Evolutionary conservation across 306 rosid genomes (phyloP).

Genomic region (Ziziphus jujuba): DNA sequence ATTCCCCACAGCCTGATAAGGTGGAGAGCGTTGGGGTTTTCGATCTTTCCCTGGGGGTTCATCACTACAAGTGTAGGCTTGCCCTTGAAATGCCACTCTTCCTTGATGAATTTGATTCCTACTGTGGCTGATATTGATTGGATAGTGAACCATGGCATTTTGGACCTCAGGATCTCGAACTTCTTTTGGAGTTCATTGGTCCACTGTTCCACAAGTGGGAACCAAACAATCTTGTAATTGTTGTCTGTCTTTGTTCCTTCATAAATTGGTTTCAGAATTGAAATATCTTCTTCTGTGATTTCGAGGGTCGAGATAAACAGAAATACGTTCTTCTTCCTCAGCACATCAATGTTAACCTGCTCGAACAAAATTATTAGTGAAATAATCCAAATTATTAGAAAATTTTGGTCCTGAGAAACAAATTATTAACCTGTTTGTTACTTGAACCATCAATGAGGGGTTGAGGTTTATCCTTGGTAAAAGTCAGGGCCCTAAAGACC

Average conservation of each 20-base stretch:
- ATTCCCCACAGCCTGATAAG: slow-evolving; percentile 24
- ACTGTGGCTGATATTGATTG: slow-evolving; percentile 10
- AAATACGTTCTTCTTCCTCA: slow-evolving; percentile 44
- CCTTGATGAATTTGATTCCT: slow-evolving; percentile 35
- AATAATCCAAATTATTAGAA: too few relatives aligned
- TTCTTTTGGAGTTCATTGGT: slow-evolving; percentile 19
- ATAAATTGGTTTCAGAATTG: slow-evolving; percentile 29
- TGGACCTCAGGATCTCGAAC: slow-evolving; percentile 30
- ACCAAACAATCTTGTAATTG: slow-evolving; percentile 58
- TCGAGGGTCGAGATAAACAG: slow-evolving; percentile 53
- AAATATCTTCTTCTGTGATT: too few relatives aligned
- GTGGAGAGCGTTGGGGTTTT: slow-evolving; percentile 24
- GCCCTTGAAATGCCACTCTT: slow-evolving; percentile 37
- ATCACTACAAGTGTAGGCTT: slow-evolving; percentile 37
- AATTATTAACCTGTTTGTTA: not conserved
- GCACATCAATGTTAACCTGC: slow-evolving; percentile 39
- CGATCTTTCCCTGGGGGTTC: slow-evolving; percentile 26
- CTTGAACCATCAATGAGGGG: slow-evolving; percentile 46
- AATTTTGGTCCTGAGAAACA: too few relatives aligned
- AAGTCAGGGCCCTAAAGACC: slow-evolving; percentile 12
- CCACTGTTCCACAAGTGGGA: slow-evolving; percentile 58
- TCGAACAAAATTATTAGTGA: not conserved
- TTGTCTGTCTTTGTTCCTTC: slow-evolving; percentile 27
- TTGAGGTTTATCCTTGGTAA: not conserved
- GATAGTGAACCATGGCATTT: slow-evolving; percentile 54